Conservation (phyloP, 805 yeast genomes). For the Yarrowia phangngaensis region DNA sequence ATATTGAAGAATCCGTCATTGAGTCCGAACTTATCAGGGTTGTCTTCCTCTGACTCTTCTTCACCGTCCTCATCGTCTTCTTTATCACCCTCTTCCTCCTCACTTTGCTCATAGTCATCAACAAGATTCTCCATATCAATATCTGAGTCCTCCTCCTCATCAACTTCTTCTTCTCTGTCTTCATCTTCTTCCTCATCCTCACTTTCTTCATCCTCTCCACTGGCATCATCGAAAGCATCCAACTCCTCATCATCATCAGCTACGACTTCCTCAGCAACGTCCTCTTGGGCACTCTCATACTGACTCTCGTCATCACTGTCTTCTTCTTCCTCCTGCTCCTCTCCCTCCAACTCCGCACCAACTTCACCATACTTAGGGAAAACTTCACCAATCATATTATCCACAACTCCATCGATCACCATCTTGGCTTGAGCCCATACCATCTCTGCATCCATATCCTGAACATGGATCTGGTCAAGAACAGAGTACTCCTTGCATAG, state of each 20-base stretch:
- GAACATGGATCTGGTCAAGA: slow-evolving; percentile 74
- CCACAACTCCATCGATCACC: slow-evolving; percentile 74
- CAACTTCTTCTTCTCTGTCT: background rate
- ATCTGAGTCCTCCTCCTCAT: slow-evolving; percentile 27
- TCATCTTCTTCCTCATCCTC: slow-evolving; percentile 27
- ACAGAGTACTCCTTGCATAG: slow-evolving; percentile 53
- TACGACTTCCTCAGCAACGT: slow-evolving; percentile 33
- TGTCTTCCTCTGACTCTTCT: slow-evolving; percentile 26
- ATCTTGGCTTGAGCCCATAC: slow-evolving; percentile 91
- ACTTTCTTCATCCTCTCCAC: slow-evolving; percentile 29
- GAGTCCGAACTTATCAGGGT: slow-evolving; percentile 52
- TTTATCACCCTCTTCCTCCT: slow-evolving; percentile 26
- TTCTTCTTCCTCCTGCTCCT: slow-evolving; percentile 32
- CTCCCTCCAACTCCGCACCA: background rate
- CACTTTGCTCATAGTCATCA: slow-evolving; percentile 5
- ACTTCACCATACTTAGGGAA: slow-evolving; percentile 43
- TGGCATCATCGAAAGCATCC: slow-evolving; percentile 28
- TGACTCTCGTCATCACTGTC: slow-evolving; percentile 1
- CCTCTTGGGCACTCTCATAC: slow-evolving; percentile 35
- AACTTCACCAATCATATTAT: slow-evolving; percentile 53
- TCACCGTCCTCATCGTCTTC: slow-evolving; percentile 31
- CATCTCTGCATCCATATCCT: slow-evolving; percentile 85
- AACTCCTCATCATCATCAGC: slow-evolving; percentile 31
- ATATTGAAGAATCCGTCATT: slow-evolving; percentile 82
- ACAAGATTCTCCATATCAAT: slow-evolving; percentile 28